Evolutionary conservation across 2,329 filamentous ascomycete species (phyloP).

Genomic region (Colletotrichum noveboracense): DNA sequence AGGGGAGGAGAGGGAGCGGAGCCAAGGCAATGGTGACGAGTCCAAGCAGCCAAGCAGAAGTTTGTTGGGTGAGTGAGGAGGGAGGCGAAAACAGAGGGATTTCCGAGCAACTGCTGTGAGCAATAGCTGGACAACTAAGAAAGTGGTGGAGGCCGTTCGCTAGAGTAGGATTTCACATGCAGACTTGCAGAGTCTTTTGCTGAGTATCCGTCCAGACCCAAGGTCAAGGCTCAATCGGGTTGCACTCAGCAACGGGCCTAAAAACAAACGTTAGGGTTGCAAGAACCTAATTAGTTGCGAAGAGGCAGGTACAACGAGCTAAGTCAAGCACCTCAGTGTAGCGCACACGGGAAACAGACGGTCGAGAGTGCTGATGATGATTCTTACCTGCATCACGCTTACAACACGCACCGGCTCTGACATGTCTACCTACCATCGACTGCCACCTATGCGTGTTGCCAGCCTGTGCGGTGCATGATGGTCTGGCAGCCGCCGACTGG

Average conservation of each 20-base stretch:
- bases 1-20: background rate
- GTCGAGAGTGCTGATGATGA: background rate
- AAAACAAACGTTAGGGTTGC: background rate
- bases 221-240: background rate
- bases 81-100: constrained; percentile 2
- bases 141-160: background rate
- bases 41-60: background rate
- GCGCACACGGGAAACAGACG: background rate
- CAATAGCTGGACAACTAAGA: background rate
- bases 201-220: background rate
- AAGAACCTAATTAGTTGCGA: background rate
- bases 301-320: background rate
- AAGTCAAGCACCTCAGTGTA: background rate
- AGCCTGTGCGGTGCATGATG: constrained; percentile 5
- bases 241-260: constrained; percentile 4
- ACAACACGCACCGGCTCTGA: background rate
- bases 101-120: background rate
- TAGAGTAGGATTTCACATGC: background rate
- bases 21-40: background rate
- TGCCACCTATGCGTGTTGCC: constrained; percentile 12
- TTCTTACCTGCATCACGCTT: background rate
- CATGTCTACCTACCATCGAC: constrained; percentile 2
- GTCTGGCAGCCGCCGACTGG: constrained; percentile 14
- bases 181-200: background rate
- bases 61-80: background rate